Base-by-base conservation (phyloP, 2,329 filamentous ascomycete species). In the Xylaria arbuscula region DNA sequence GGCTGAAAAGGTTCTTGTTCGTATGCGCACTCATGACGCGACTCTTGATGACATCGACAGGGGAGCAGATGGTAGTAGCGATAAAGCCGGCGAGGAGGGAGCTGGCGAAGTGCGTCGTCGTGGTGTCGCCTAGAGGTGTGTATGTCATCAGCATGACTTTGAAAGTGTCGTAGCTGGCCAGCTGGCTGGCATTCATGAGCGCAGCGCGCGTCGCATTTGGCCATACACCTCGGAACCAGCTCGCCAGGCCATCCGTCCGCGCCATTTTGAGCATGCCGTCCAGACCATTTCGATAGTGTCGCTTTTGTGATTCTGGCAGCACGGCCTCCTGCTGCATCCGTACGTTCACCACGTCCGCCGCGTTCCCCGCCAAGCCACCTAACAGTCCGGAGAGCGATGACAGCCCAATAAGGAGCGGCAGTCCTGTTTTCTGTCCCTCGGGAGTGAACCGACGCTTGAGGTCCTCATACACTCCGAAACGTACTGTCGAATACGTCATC, bases 401-500 rank as follows among this genome's bases (percentile, higher is more conserved):
- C 81, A 98, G 92, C 72, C 88, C 92, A 71, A 97, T 87, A 10
- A 99, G 90, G n/a, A 88, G 85, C 11, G 89, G 84, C 75, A 97
- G 90, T 1, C 91, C 89, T 2, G 94, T 91, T 61, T 83, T 81
- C 50, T 77, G 73, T 72, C 82, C 80, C 32, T 77, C 74, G 42
- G 76, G 75, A 45, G 88, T 88, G 77, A 91, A 86, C 60, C 86
- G 87, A 28, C 87, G 83, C 83, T 99, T 99, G 68, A 98, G 86
- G 74, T 97, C 90, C 82, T 98, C 96, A 85, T 99, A 99, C 72
- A 98, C 90, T 72, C 94, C 96, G 83, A 99, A 99, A 57, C 96
- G 93, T 45, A 94, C 96, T 59, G 96, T 99, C 68, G 92, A 96
- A 84, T 99, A 99, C 68, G 96, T 98, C 74, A 94, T 87, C 83